Conservation (phyloP, 2,329 filamentous ascomycete species). For the Botrytis elliptica region DNA sequence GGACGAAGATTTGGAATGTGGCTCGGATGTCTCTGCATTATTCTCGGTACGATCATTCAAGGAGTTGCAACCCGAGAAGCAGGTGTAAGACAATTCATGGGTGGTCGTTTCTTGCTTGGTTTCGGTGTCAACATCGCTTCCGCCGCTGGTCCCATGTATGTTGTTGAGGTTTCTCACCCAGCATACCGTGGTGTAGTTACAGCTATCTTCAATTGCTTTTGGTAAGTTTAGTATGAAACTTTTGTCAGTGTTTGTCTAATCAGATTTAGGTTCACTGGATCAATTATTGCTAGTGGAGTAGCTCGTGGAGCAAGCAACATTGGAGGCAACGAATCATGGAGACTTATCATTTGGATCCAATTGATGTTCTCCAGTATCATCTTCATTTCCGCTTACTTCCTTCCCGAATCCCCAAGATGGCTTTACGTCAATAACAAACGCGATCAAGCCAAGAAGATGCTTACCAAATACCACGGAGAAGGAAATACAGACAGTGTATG, state of each 20-base stretch:
- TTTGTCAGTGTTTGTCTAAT: neutral
- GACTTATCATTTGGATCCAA: conserved; percentile 52
- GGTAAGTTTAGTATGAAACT: neutral
- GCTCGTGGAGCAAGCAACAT: conserved; percentile 51
- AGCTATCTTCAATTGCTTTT: conserved; percentile 17
- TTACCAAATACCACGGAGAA: conserved; percentile 56
- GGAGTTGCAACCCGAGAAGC: conserved; percentile 40
- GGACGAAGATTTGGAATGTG: conserved; percentile 50
- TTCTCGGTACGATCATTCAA: conserved; percentile 49
- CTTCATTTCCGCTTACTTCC: conserved; percentile 49
- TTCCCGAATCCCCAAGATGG: conserved; percentile 64
- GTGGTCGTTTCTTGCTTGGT: conserved; percentile 61
- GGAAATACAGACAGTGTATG: conserved; percentile 50
- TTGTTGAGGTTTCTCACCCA: conserved; percentile 49
- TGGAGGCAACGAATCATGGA: conserved; percentile 46
- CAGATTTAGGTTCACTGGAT: conserved; percentile 46
- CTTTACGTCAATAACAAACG: conserved; percentile 55
- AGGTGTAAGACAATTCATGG: conserved; percentile 47
- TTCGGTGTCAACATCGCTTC: conserved; percentile 52
- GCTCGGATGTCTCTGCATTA: conserved; percentile 45
- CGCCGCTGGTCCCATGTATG: conserved; percentile 49
- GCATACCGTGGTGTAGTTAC: conserved; percentile 47
- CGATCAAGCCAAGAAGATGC: conserved; percentile 51
- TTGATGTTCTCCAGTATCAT: conserved; percentile 48
- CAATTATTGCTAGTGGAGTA: conserved; percentile 54